Conservation (phyloP, 2,329 filamentous ascomycete species). For the Fusarium nodosum region DNA sequence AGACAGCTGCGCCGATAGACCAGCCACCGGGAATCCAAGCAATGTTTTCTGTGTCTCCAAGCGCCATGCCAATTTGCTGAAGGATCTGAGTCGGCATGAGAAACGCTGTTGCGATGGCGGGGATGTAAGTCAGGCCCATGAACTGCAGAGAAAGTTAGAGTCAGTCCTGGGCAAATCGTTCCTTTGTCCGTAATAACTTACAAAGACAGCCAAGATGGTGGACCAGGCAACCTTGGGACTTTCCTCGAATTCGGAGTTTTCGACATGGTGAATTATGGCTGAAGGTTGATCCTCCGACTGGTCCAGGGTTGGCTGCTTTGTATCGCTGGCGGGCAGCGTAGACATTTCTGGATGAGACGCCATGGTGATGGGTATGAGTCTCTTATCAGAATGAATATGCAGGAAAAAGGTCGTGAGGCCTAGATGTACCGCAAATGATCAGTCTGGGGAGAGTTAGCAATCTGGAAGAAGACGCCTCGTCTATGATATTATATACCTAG, state of each 20-base stretch:
- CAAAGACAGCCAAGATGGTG: constrained; percentile 17
- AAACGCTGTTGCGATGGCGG: constrained; percentile 19
- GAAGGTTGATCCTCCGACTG: not conserved
- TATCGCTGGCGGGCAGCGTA: not conserved
- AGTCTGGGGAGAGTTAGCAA: not conserved
- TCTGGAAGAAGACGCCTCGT: not conserved
- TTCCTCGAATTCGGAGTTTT: not conserved
- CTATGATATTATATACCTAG: not conserved
- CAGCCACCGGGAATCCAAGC: constrained; percentile 26
- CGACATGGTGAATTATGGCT: constrained; percentile 2
- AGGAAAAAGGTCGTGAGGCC: not conserved
- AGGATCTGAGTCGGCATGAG: constrained; percentile 24
- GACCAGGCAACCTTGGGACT: constrained; percentile 19
- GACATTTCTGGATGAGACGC: constrained; percentile 3
- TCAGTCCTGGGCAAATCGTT: not conserved
- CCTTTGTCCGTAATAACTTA: accelerated
- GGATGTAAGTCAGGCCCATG: constrained; percentile 21
- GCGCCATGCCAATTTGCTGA: constrained; percentile 15
- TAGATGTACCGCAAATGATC: not conserved
- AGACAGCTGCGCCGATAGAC: constrained; percentile 18
- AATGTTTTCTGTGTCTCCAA: constrained; percentile 13
- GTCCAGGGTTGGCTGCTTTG: not conserved
- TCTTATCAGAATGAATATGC: not conserved
- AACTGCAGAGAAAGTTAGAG: not conserved
- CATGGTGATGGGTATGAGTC: not conserved